phyloP scores from a whole-genome alignment of 192 early-diverging fungal species.

The Coemansia reversa region DNA sequence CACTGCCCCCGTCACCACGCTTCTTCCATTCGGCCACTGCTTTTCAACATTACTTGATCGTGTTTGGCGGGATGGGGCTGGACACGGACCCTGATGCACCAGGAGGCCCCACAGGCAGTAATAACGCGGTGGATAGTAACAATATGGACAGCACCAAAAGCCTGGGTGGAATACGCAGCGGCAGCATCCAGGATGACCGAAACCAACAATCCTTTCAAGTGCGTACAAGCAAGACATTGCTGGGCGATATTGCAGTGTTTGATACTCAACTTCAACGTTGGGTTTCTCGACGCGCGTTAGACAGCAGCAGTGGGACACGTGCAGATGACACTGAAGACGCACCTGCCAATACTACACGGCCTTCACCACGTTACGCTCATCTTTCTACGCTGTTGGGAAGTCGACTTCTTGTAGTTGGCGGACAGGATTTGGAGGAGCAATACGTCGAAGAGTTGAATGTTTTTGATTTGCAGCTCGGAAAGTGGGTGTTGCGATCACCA shows the following conservation, averaged over 20 bases:
- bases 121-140: neutral
- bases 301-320: neutral
- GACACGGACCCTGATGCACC: conserved; percentile 25
- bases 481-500: conserved; percentile 65
- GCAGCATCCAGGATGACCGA: conserved; percentile 33
- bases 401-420: conserved; percentile 68
- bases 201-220: conserved; percentile 56
- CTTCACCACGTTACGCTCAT: conserved; percentile 76
- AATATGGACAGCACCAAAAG: conserved; percentile 1
- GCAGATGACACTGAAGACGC: neutral
- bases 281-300: conserved; percentile 34
- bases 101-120: neutral
- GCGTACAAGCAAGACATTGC: conserved; percentile 58
- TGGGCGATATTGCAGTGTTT: conserved; percentile 69
- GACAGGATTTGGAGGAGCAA: conserved; percentile 73
- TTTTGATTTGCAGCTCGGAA: conserved; percentile 66
- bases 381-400: conserved; percentile 65
- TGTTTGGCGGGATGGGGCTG: conserved; percentile 82
- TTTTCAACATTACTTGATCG: conserved; percentile 62
- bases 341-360: conserved; percentile 48
- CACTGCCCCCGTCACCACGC: conserved; percentile 48
- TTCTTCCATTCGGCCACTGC: conserved; percentile 77
- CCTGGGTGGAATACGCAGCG: conserved; percentile 8
- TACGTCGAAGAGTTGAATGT: conserved; percentile 80
- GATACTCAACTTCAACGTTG: conserved; percentile 60